Conservation (phyloP, 2,329 filamentous ascomycete genomes). For the Pseudocercospora crystallina region DNA sequence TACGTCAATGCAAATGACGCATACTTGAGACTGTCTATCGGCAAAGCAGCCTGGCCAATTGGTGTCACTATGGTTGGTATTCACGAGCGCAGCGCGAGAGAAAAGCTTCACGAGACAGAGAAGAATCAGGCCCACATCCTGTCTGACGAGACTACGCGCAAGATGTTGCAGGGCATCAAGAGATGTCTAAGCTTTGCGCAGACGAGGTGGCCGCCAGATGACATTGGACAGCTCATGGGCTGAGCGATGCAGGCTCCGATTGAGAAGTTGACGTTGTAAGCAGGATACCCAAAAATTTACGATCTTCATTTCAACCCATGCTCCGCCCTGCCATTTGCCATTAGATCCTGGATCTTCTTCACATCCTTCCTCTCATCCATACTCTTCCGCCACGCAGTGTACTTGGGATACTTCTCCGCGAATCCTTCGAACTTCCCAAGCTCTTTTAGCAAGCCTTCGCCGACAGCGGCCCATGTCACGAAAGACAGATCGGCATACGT, state of each 20-base stretch:
- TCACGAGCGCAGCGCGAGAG: slow-evolving; percentile 90
- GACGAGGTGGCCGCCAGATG: slow-evolving; percentile 91
- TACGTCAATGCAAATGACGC: slow-evolving; percentile 98
- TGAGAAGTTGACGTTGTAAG: not conserved
- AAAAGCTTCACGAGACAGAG: slow-evolving; percentile 82
- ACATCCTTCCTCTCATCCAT: no score
- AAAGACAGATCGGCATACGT: slow-evolving; percentile 42
- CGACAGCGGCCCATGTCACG: no score
- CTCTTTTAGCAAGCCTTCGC: no score
- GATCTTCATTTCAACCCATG: no score
- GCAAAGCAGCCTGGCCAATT: slow-evolving; percentile 80
- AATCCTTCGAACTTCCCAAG: no score
- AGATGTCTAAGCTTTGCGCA: slow-evolving; percentile 94
- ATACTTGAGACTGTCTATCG: slow-evolving; percentile 85
- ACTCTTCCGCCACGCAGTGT: no score
- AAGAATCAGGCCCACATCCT: slow-evolving; percentile 85
- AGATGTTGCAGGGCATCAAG: slow-evolving; percentile 97
- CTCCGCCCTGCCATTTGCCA: no score
- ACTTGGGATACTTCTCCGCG: no score
- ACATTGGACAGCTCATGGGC: slow-evolving; percentile 93
- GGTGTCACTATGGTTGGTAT: slow-evolving; percentile 99
- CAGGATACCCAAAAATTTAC: not conserved
- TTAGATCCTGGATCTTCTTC: no score
- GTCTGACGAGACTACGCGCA: slow-evolving; percentile 92
- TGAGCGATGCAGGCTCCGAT: slow-evolving; percentile 38